Evolutionary conservation across 108 stramenopile genomes (phyloP), one percentile per base, ranked within the genome.

Genomic region (Stephanodiscus triporus): DNA sequence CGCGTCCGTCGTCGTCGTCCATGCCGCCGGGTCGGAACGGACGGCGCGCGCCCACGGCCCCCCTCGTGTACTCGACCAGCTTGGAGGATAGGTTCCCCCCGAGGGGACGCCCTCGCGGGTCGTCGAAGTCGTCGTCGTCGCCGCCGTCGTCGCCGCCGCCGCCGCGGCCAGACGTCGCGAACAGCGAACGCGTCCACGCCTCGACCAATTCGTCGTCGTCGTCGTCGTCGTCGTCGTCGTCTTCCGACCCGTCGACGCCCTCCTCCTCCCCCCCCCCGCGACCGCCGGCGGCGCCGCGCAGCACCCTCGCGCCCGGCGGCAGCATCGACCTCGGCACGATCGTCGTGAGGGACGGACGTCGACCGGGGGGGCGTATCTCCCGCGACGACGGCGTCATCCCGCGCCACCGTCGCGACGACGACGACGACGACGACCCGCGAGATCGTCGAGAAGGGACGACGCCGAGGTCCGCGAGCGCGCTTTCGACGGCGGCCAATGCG

Each of bases 21-120:
- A 94, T 66, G 0, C 93, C 90, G 45, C 92, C 93, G 14, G 93
- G 85, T 32, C 72, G 70, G 83, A 94, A 94, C 9, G 90, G 90
- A 19, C 81, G 70, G 49, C 80, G 58, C 37, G 81, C 84, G 42
- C 90, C 90, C 55, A 86, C 72, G 4, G 68, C 54, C 3, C 93
- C 93, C 45, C 93, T 64, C 6, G 93, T 94, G 54, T 89, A 94
- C 70, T 94, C 93, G 16, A 82, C 72, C 37, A 94, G 40, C 63
- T 94, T 94, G 51, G 84, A 84, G 16, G 86, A 83, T 62, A 94
- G 54, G 66, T 94, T 94, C 63, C 89, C 90, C 67, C 59, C 62
- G 22, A 89, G 72, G 4, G 84, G 90, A 37, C 87, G 85, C 26
- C 62, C 59, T 56, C 37, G 70, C 36, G 78, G 37, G 42, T 63